Base-by-base conservation (phyloP, 192 early-diverging fungal species). In the Gryganskiella cystojenkinii region DNA sequence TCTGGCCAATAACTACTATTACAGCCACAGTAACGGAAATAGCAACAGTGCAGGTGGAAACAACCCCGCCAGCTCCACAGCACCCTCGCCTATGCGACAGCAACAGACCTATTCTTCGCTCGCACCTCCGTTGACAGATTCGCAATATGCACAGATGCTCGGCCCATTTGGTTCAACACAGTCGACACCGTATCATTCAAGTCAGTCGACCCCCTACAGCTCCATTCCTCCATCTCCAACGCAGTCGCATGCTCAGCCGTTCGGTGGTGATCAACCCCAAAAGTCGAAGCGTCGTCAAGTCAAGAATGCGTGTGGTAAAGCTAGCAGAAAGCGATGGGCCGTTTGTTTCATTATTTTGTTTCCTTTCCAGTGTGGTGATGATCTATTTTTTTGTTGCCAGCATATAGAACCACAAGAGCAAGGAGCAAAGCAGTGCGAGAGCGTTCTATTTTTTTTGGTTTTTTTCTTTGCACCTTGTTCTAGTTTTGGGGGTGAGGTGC, bases 241-340 rank as follows among this genome's bases (percentile, higher is more conserved):
- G 14, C 65, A 49, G 13, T 65, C 68, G 34, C 68, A 78, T 45
- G 65, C 68, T 33, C 74, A 68, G 14, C 25, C 64, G 61, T 49
- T 27, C 44, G 64, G 52, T 17, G 49, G 61, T 8, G n/a, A 35
- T 5, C 47, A 60, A 37, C 33, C 47, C 37, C 58, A 65, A 8
- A 79, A 75, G 49, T 65, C 65, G 40, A 94, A 93, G 56, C 87
- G 94, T 58, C 85, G 87, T 35, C 95, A 96, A 67, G 95, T 96
- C 54, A 96, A 96, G 71, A 96, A 94, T 80, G 95, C 95, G 15
- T 96, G 95, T 84, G 91, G 91, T 92, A 87, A 72, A 82, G 5
- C 13, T 13, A 40, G 37, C 37, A 9, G 13, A 9, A 40, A 5
- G 7, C 5, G 37, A 13, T 40, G 37, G 37, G 13, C 37, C 13